A percentile compares a stretch with the other conserved stretches of the same genome.
phyloP scores from a whole-genome alignment of 1,139 yeast species.

The Scheffersomyces lignicola region DNA sequence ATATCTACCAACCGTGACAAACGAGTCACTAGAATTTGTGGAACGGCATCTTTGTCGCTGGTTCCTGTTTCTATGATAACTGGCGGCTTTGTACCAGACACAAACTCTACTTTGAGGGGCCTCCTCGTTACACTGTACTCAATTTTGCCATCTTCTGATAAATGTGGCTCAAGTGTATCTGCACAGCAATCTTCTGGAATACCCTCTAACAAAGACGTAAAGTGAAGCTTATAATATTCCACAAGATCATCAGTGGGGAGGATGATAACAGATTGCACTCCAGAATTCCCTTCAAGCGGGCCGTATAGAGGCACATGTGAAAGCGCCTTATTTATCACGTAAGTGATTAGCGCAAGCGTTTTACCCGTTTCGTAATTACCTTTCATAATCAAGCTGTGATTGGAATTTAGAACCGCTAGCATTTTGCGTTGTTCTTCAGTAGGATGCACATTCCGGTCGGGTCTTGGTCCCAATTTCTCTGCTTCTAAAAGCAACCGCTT shows the following conservation, averaged over 20 bases:
- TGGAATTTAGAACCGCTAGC: constrained; percentile 19
- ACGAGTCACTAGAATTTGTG: constrained; percentile 27
- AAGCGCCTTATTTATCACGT: constrained; percentile 24
- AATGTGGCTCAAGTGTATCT: constrained; percentile 11
- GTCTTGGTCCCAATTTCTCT: constrained; percentile 5
- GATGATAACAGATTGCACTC: constrained; percentile 22
- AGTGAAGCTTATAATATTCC: constrained; percentile 17
- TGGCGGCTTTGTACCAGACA: constrained; percentile 4
- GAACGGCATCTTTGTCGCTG: constrained; percentile 8
- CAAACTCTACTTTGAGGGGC: constrained; percentile 23
- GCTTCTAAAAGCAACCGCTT: constrained; percentile 10
- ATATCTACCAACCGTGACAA: constrained; percentile 11
- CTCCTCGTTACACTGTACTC: constrained; percentile 15
- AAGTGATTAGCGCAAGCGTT: constrained; percentile 21
- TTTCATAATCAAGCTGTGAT: constrained; percentile 19
- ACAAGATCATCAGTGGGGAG: constrained; percentile 30
- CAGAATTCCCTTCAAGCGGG: constrained; percentile 10
- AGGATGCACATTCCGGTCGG: constrained; percentile 20
- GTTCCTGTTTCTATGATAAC: constrained; percentile 5
- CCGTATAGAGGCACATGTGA: constrained; percentile 22
- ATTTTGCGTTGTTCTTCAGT: constrained; percentile 24
- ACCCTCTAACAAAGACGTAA: constrained; percentile 15
- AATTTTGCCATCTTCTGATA: background rate
- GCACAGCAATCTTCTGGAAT: constrained; percentile 28
- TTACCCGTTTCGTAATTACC: constrained; percentile 26